Evolutionary conservation across 371 early-diverging fungal species (phyloP).

Genomic region (Mucor ambiguus): DNA sequence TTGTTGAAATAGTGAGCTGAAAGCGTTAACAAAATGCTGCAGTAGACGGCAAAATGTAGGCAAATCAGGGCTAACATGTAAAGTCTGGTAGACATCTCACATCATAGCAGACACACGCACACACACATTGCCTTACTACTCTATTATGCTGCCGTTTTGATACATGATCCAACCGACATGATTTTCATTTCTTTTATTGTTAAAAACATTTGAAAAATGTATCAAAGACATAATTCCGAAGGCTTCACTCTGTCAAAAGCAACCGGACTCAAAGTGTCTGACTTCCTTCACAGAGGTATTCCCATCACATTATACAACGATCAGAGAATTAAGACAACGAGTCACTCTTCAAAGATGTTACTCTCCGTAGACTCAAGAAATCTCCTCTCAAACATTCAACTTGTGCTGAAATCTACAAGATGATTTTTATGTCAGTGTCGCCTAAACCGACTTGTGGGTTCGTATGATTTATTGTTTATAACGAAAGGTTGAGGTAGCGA

Average conservation of each 20-base stretch:
- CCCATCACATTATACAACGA: constrained; percentile 2
- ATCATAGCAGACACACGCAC: too few species aligned
- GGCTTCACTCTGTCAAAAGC: constrained; percentile 25
- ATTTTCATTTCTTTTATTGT: background rate
- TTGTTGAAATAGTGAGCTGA: too few species aligned
- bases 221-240: constrained; percentile 33
- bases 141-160: background rate
- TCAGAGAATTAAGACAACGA: constrained; percentile 23
- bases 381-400: constrained; percentile 9
- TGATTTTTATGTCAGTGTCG: background rate
- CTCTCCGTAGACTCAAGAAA: constrained; percentile 32
- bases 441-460: constrained; percentile 15
- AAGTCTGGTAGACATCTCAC: too few species aligned
- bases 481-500: background rate
- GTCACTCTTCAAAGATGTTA: constrained; percentile 25
- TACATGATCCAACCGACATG: background rate
- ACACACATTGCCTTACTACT: too few species aligned
- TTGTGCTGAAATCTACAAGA: background rate
- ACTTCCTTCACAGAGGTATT: constrained; percentile 22
- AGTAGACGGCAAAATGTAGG: too few species aligned
- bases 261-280: constrained; percentile 34
- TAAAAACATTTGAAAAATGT: background rate
- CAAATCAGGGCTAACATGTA: too few species aligned
- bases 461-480: too few species aligned
- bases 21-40: too few species aligned